Conservation (phyloP, 495 filamentous ascomycete genomes). For the Aspergillus asperescens region DNA sequence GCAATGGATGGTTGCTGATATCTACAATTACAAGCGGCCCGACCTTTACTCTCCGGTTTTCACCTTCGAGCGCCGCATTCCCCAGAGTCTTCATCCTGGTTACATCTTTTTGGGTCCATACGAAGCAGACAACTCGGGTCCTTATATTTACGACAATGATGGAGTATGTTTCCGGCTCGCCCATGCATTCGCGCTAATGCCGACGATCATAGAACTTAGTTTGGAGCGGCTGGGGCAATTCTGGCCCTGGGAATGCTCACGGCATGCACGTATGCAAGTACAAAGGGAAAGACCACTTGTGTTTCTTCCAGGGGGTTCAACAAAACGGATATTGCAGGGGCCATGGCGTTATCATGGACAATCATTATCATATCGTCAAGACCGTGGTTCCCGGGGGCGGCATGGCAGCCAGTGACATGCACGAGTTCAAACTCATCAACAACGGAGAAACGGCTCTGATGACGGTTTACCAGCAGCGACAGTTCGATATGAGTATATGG, state of each 20-base stretch:
- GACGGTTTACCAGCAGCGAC: constrained; percentile 52
- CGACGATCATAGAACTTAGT: constrained; percentile 37
- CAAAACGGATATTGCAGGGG: constrained; percentile 51
- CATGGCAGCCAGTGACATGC: constrained; percentile 46
- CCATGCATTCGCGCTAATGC: background rate
- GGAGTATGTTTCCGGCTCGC: constrained; percentile 29
- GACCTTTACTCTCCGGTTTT: constrained; percentile 38
- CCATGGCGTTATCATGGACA: constrained; percentile 50
- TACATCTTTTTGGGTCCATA: constrained; percentile 44
- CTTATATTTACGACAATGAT: constrained; percentile 41
- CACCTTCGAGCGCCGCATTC: constrained; percentile 24
- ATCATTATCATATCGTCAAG: constrained; percentile 44
- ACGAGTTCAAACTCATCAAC: constrained; percentile 46
- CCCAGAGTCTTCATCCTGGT: constrained; percentile 33
- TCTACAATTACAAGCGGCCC: constrained; percentile 28
- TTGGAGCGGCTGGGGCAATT: constrained; percentile 43
- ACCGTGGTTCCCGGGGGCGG: constrained; percentile 42
- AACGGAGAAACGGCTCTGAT: constrained; percentile 49
- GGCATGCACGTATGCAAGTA: constrained; percentile 44
- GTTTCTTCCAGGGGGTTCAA: constrained; percentile 51
- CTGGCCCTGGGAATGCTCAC: constrained; percentile 38
- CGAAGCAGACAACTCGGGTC: constrained; percentile 36
- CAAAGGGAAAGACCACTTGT: constrained; percentile 46
- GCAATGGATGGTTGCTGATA: background rate
- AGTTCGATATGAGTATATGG: constrained; percentile 48